phyloP scores from a whole-genome alignment of 805 yeast genomes.

The Candida odintsovae region DNA sequence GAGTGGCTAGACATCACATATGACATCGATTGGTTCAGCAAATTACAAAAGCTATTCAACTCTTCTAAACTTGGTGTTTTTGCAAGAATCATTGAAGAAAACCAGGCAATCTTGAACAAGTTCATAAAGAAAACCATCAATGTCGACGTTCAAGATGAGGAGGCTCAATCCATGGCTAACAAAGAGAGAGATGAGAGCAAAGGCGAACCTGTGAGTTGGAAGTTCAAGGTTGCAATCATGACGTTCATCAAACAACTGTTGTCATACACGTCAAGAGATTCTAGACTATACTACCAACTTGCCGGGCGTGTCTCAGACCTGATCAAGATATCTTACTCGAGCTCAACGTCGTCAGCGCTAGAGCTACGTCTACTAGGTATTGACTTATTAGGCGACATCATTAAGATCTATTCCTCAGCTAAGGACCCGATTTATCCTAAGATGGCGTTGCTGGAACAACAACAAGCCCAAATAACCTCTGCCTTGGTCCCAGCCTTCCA shows the following conservation, averaged over 20 bases:
- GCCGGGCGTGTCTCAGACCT: slow-evolving; percentile 52
- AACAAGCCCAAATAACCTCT: slow-evolving; percentile 89
- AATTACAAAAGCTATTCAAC: slow-evolving; percentile 44
- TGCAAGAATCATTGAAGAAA: slow-evolving; percentile 35
- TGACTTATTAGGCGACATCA: slow-evolving; percentile 53
- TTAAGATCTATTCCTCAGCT: slow-evolving; percentile 53
- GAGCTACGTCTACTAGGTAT: slow-evolving; percentile 62
- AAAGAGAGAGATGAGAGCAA: slow-evolving; percentile 14
- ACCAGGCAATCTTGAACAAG: slow-evolving; percentile 35
- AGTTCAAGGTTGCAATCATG: slow-evolving; percentile 42
- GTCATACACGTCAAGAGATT: slow-evolving; percentile 32
- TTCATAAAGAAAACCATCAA: slow-evolving; percentile 26
- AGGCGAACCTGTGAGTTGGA: slow-evolving; percentile 54
- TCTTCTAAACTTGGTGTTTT: slow-evolving; percentile 38
- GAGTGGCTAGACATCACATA: slow-evolving; percentile 57
- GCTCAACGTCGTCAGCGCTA: slow-evolving; percentile 67
- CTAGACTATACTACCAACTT: slow-evolving; percentile 34
- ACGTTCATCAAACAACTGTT: slow-evolving; percentile 41
- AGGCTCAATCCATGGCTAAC: slow-evolving; percentile 38
- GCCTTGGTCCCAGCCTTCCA: slow-evolving; percentile 85
- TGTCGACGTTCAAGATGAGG: slow-evolving; percentile 39
- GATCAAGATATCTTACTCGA: slow-evolving; percentile 71
- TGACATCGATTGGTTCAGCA: slow-evolving; percentile 51
- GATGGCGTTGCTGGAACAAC: slow-evolving; percentile 74
- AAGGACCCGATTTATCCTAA: slow-evolving; percentile 71